Percentiles rank a stretch among this genome's conserved stretches.
Conservation (phyloP, 2,329 filamentous ascomycete species). For the Emmonsia crescens region DNA sequence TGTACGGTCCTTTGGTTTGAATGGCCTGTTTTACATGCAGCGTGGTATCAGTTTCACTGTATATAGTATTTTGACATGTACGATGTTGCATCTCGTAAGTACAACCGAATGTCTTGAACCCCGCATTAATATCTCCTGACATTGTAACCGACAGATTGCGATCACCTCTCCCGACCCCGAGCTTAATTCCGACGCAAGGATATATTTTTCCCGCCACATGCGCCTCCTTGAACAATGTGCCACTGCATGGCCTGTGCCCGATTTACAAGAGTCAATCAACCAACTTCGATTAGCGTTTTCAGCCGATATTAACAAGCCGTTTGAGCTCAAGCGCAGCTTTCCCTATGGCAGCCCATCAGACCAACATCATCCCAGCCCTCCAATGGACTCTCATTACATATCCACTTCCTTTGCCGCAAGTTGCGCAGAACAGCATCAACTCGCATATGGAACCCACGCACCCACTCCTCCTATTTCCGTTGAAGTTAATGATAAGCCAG, state of each 20-base stretch:
- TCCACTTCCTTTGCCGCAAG: background rate
- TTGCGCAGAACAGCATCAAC: constrained; percentile 2
- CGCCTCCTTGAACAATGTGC: constrained; percentile 80
- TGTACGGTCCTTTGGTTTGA: constrained; percentile 62
- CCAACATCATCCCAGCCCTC: constrained; percentile 51
- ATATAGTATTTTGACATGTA: constrained; percentile 83
- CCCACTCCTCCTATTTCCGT: constrained; percentile 72
- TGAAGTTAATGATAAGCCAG: constrained; percentile 63
- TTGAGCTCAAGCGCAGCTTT: constrained; percentile 79
- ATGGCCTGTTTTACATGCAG: constrained; percentile 81
- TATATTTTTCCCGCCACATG: constrained; percentile 91
- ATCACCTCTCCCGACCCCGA: constrained; percentile 88
- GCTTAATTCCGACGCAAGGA: constrained; percentile 69
- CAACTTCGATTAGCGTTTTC: constrained; percentile 85
- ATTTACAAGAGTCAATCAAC: constrained; percentile 83
- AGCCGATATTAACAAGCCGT: constrained; percentile 70
- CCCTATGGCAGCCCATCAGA: constrained; percentile 72
- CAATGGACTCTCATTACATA: constrained; percentile 41
- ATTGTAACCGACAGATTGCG: constrained; percentile 52
- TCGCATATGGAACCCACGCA: constrained; percentile 30
- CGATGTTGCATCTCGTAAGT: constrained; percentile 83
- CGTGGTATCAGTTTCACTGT: constrained; percentile 90
- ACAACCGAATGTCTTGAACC: background rate
- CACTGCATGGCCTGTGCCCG: constrained; percentile 72
- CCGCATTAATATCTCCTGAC: constrained; percentile 1